Conservation (phyloP, 805 yeast species). For the Yamadazyma scolyti region DNA sequence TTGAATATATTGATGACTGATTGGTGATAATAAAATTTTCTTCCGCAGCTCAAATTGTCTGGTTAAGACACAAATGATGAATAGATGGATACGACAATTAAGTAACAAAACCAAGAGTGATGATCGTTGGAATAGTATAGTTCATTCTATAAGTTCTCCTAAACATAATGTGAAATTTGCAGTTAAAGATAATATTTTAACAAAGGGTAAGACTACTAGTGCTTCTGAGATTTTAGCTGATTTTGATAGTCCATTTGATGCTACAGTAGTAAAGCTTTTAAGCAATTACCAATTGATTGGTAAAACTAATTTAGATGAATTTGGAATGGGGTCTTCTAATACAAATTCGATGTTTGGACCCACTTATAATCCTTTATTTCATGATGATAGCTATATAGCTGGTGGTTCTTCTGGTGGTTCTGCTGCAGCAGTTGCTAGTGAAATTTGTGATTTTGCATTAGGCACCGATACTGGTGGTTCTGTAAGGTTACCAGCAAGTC, state of each 20-base stretch:
- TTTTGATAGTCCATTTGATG: constrained; percentile 75
- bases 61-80: not conserved
- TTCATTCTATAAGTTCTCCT: constrained; percentile 1
- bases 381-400: constrained; percentile 29
- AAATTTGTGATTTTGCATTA: constrained; percentile 64
- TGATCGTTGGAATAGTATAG: constrained; percentile 15
- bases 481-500: constrained; percentile 86
- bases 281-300: constrained; percentile 53
- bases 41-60: not conserved
- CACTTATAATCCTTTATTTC: constrained; percentile 47
- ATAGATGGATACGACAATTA: too few relatives aligned
- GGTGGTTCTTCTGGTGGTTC: constrained; percentile 98
- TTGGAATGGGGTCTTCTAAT: constrained; percentile 91
- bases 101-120: too few relatives aligned
- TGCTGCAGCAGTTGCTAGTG: constrained; percentile 86
- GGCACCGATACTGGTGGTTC: constrained; percentile 99
- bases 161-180: too few relatives aligned
- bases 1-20: not conserved
- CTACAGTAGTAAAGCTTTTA: constrained; percentile 66
- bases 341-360: constrained; percentile 56
- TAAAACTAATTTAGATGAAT: constrained; percentile 91
- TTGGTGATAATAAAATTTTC: not conserved
- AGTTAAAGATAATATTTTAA: constrained; percentile 72
- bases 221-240: constrained; percentile 59
- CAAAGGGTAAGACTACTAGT: constrained; percentile 72